Base-by-base conservation (phyloP, 768 basidiomycete species). In the Panellus pusillus region DNA sequence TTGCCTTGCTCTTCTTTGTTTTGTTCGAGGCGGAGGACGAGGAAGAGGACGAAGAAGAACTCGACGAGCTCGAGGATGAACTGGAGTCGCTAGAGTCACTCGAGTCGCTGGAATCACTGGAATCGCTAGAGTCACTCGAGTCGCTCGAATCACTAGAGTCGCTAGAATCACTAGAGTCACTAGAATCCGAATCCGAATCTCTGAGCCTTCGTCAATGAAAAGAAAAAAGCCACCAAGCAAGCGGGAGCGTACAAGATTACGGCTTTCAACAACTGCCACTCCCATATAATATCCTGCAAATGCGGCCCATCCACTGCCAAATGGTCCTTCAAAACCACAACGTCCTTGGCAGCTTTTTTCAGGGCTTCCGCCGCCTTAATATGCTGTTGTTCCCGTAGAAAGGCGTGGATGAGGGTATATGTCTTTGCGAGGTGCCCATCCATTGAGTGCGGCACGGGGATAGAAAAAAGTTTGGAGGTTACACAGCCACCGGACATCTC, bases 351-450 rank as follows among this genome's bases (percentile, higher is more conserved):
- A 20, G 87, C 88, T 60, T 86, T 89, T 72, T 82, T 89, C 45
- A 93, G 72, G 1, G 86, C 84, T 52, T 79, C 74, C 9, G 91
- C 91, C 8, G 83, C 87, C 62, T 90, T 90, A 28, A 66, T 65
- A 67, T 92, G 87, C 0, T 80, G 77, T 43, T 78, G 82, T 63
- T 83, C 79, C 53, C 68, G 74, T 35, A 94, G 75, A 70, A 93
- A 94, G 9, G 81, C 73, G 64, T 91, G 79, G 53, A 94, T 83
- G 45, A 91, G 71, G 61, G 82, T 79, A 74, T 92, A 94, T 4
- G 88, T 86, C 19, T 77, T 91, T 92, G 64, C 24, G 24, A 24
- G 24, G 24, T 24, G 2, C 6, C 24, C 72, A 63, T 84, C 82
- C 81, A 82, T 79, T 19, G 40, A 24, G 24, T 24, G 24, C 24